Conservation (phyloP, 73 alveolate species). For the Blepharisma stoltei region DNA sequence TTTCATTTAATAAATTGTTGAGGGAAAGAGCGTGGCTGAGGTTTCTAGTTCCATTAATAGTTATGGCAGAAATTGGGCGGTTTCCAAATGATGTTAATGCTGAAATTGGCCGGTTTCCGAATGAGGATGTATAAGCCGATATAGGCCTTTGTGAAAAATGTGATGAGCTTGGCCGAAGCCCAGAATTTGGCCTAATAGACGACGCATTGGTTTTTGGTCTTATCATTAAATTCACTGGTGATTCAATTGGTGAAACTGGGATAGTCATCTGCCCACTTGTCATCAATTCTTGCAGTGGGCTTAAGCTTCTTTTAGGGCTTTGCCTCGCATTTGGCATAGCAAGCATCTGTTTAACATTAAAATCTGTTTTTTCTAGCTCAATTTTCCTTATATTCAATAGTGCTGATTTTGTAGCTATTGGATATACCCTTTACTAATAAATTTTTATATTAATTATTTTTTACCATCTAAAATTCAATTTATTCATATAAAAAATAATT, state of each 20-base stretch:
- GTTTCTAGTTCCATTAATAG: too few species aligned
- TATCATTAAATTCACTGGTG: neutral
- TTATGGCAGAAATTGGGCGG: too few species aligned
- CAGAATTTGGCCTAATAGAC: neutral
- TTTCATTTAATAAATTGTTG: neutral
- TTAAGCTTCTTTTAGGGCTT: constrained; percentile 1
- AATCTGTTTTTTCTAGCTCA: constrained; percentile 17
- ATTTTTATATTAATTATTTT: too few species aligned
- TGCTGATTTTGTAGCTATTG: constrained; percentile 5
- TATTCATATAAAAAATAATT: too few species aligned
- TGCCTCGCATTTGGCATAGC: neutral
- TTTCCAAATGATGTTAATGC: neutral
- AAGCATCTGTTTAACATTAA: neutral
- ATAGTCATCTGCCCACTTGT: neutral
- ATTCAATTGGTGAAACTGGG: neutral
- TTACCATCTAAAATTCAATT: too few species aligned
- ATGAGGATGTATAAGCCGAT: too few species aligned
- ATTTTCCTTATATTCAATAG: neutral
- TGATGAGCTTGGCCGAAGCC: too few species aligned
- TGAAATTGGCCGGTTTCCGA: neutral
- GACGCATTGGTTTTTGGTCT: neutral
- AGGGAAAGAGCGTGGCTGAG: neutral
- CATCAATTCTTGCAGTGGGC: neutral
- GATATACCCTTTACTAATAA: too few species aligned
- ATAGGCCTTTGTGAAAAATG: too few species aligned